Base-by-base conservation (phyloP, 2,329 filamentous ascomycete genomes). In the Pseudopithomyces maydicus region DNA sequence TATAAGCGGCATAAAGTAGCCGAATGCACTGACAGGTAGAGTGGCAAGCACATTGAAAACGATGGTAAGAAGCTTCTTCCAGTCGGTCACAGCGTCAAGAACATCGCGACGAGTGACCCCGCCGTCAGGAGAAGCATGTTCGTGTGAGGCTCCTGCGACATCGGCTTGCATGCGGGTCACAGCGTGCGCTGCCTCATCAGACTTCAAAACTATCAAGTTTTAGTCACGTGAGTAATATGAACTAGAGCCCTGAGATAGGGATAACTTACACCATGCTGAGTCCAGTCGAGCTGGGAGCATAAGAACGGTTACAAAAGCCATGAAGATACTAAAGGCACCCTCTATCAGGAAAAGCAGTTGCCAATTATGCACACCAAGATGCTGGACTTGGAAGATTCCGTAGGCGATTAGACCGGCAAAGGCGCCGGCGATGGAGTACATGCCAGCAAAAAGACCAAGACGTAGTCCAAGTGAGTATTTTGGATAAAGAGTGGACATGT, bases 331-430 rank as follows among this genome's bases (percentile, higher is more conserved):
- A 2, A 57, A 17, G 8, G 47, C 49, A 6, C 57, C 56, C 33
- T 61, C 58, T 39, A 61, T 35, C 7, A 61, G n/a, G 38, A 59
- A 61, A 12, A 61, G 46, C 12, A 49, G 23, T 42, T 61, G 58
- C 58, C 58, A 61, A 26, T 46, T 43, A 33, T 58, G 56, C 20
- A 61, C 11, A 11, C 14, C 15, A 14, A 22, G n/a, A 6, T 22
- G 26, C 12, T 56, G 33, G 19, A 61, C 55, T 19, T 55, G 42
- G 26, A 62, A 52, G 39, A 51, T 26, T 10, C 59, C 59, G 32
- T 57, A 59, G 1, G 59, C 59, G n/a, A 62, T 57, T 14, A 62
- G 32, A 15, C 59, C 57, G 12, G 48, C 49, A 23, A 62, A 62
- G 14, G 59, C 59, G 20, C 57, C 59, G 15, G 59, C 59, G 14